Percentiles rank a stretch among this genome's conserved stretches.
Evolutionary conservation across 2,329 filamentous ascomycete species (phyloP).

Genomic region (Neurospora sp.): DNA sequence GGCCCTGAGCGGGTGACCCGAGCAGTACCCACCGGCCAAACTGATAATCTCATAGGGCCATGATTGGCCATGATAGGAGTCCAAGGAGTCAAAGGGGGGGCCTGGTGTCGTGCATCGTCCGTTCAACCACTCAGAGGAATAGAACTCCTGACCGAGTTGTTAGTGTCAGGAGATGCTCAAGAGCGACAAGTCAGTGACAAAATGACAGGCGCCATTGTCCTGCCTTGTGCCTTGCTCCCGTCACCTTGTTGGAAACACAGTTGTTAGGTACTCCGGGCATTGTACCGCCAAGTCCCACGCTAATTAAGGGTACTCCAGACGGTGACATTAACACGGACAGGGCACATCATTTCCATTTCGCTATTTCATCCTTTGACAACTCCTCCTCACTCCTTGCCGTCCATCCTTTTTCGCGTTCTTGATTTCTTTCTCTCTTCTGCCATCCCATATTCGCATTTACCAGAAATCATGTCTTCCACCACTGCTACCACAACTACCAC

Average conservation of each 20-base stretch:
- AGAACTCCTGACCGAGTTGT: not conserved
- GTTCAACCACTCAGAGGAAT: not conserved
- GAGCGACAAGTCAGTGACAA: not conserved
- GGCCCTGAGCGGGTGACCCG: not conserved
- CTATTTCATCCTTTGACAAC: not conserved
- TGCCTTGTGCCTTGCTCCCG: not conserved
- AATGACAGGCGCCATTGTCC: not conserved
- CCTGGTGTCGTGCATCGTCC: not conserved
- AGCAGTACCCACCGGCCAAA: not conserved
- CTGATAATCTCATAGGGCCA: not conserved
- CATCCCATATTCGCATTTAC: not conserved
- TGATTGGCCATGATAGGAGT: not conserved
- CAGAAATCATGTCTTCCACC: not conserved
- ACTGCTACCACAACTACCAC: not conserved
- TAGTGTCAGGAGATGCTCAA: not conserved
- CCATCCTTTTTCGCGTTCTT: not conserved
- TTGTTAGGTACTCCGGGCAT: not conserved
- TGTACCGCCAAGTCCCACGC: not conserved
- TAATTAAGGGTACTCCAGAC: not conserved
- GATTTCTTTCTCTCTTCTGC: not conserved
- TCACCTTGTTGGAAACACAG: not conserved
- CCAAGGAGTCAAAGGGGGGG: not conserved
- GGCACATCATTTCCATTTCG: not conserved
- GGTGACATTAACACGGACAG: not conserved
- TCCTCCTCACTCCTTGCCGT: not conserved